Base-by-base conservation (phyloP, 1,284 basidiomycete genomes). In the Agroathelia rolfsii region DNA sequence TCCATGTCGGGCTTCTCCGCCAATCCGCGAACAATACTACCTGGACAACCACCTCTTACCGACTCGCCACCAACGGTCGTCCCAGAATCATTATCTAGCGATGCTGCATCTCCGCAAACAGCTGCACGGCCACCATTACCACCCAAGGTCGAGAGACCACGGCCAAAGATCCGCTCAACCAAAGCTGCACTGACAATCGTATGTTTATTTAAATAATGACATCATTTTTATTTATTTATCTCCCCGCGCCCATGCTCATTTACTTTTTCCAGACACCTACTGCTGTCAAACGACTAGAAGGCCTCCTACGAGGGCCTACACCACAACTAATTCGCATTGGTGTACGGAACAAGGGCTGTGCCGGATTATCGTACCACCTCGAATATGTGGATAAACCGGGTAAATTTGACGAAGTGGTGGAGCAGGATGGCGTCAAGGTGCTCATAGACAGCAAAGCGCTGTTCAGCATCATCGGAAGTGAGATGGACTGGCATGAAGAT, bases 401-500 rank as follows among this genome's bases (percentile, higher is more conserved):
- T 3, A 83, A 80, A 56, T 98, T 98, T 51, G 95, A 99, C 60
- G 95, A 98, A 55, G 72, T 95, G n/a, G 93, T 98, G 19, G 79
- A 90, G 58, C 90, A 94, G 61, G 90, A 94, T 45, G 89, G 84
- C 5, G 90, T 96, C 18, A 76, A 71, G 48, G 94, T 99, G 24
- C 66, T 98, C 40, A 92, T 98, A 53, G 95, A 99, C 62, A 86
- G 82, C 55, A 96, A 95, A 59, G 95, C 95, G 15, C 62, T 99
- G 42, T 98, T 99, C 58, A 92, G 85, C 41, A 95, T 99, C 50
- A 97, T 99, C 44, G 95, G 95, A 25, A 93, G 88, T 53, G 84
- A 85, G 64, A 99, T 99, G 95, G 92, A 95, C 53, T 98, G 95
- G 95, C 72, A 83, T 42, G 95, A 98, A 63, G 88, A 92, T 56